Conservation (phyloP, 148 eudicot genomes). For the Silene conica region DNA sequence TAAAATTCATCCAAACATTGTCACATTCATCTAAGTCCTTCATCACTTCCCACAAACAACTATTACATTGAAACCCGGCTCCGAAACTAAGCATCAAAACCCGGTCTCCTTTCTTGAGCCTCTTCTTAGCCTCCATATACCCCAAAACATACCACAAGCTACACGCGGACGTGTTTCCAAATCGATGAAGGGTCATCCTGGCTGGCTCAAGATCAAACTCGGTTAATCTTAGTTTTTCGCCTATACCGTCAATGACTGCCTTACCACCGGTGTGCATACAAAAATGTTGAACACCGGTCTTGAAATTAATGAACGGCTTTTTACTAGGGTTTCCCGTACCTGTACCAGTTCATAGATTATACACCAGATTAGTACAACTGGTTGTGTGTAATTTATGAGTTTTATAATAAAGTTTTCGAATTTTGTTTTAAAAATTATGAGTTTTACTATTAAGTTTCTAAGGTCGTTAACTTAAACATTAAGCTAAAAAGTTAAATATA, state of each 20-base stretch:
- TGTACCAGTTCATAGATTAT: too few relatives aligned
- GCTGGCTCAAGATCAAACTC: conserved; percentile 54
- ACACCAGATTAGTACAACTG: too few relatives aligned
- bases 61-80: conserved; percentile 66
- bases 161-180: conserved; percentile 58
- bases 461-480: too few relatives aligned
- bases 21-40: conserved; percentile 34
- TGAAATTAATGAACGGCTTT: conserved; percentile 36
- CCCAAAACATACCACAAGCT: conserved; percentile 60
- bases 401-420: too few relatives aligned
- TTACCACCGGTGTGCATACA: conserved; percentile 56
- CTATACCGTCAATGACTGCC: conserved; percentile 57
- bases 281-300: conserved; percentile 45
- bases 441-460: too few relatives aligned
- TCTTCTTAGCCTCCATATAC: conserved; percentile 56
- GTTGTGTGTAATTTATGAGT: too few relatives aligned
- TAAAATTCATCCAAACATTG: conserved; percentile 54
- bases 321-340: neutral
- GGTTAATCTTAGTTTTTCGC: conserved; percentile 29
- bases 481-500: too few relatives aligned
- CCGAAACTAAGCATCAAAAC: conserved; percentile 58
- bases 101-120: conserved; percentile 44
- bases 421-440: too few relatives aligned
- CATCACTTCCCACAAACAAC: conserved; percentile 67
- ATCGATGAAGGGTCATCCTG: conserved; percentile 55